Evolutionary conservation across 352 stramenopile genomes (phyloP).

Genomic region (Blastocystis hominis): DNA sequence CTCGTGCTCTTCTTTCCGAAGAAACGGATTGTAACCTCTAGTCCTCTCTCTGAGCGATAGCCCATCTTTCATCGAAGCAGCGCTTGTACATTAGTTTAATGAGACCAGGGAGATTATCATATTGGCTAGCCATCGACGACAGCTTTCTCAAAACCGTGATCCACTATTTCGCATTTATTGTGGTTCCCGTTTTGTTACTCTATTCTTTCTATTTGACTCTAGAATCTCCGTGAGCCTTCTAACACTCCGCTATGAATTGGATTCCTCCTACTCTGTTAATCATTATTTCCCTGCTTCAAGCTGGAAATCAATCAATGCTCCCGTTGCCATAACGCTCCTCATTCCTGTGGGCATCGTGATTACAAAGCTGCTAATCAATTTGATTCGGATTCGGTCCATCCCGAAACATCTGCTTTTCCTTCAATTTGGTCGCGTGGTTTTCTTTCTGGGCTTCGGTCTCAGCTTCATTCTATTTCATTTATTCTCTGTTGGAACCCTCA

Average conservation of each 20-base stretch:
- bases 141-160: constrained; percentile 29
- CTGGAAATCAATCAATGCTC: not conserved
- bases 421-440: not conserved
- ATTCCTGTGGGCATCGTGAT: constrained; percentile 14
- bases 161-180: constrained; percentile 42
- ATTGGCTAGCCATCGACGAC: constrained; percentile 39
- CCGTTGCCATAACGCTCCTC: not conserved
- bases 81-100: constrained; percentile 51
- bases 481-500: not conserved
- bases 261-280: not conserved
- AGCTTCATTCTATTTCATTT: not conserved
- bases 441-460: constrained; percentile 5
- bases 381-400: not conserved
- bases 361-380: not conserved
- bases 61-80: not conserved
- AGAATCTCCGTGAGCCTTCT: not conserved
- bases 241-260: not conserved
- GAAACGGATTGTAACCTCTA: not conserved
- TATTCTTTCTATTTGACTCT: not conserved
- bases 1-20: not conserved
- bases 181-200: constrained; percentile 4
- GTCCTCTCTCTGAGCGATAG: not conserved
- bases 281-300: not conserved
- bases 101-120: constrained; percentile 19
- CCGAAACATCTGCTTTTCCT: constrained; percentile 12